Conservation (phyloP, 148 eudicot genomes). For the Spergularia marina region DNA sequence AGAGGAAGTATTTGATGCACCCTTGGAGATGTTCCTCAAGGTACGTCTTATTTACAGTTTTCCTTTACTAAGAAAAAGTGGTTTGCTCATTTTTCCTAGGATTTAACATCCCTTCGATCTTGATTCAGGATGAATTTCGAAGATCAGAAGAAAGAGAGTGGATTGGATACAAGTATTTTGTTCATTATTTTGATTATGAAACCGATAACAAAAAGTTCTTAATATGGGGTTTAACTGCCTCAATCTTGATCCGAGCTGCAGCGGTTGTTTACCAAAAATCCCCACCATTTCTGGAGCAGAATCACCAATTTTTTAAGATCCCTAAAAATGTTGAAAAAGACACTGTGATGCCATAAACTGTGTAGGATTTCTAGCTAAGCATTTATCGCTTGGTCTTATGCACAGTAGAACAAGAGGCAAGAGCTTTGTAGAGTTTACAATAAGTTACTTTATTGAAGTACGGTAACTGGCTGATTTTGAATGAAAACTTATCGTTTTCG, state of each 20-base stretch:
- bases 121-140: constrained; percentile 65
- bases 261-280: constrained; percentile 72
- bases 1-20: constrained; percentile 80
- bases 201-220: constrained; percentile 45
- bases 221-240: constrained; percentile 94
- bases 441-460: neutral
- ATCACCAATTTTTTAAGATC: constrained; percentile 51
- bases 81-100: neutral
- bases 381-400: neutral
- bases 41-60: constrained; percentile 23
- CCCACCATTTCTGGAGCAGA: constrained; percentile 70
- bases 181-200: constrained; percentile 77
- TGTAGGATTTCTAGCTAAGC: neutral
- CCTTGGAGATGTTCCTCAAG: constrained; percentile 81
- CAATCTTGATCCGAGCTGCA: constrained; percentile 83
- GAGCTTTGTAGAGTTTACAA: neutral
- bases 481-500: neutral
- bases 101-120: constrained; percentile 5
- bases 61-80: neutral
- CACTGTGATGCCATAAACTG: constrained; percentile 44
- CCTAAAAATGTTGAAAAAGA: constrained; percentile 40
- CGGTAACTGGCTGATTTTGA: neutral
- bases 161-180: constrained; percentile 72
- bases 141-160: constrained; percentile 77
- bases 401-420: constrained; percentile 17